Conservation (phyloP, 768 basidiomycete species). For the Suillus luteus region DNA sequence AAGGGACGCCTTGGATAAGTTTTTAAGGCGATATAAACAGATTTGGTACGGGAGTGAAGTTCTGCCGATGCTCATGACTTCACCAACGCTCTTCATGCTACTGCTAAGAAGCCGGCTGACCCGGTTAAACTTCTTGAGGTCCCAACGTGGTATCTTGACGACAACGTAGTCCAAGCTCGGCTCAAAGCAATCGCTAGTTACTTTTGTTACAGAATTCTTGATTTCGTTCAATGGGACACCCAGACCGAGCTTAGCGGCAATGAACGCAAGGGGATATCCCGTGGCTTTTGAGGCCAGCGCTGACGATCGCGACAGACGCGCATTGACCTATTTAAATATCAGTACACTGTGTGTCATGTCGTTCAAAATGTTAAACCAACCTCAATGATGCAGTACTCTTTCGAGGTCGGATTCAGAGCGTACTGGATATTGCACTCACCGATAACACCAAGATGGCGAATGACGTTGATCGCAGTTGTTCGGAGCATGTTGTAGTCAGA, state of each 20-base stretch:
- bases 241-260: slow-evolving; percentile 96
- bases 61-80: slow-evolving; percentile 98
- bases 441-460: slow-evolving; percentile 96
- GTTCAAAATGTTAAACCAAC: slow-evolving; percentile 38
- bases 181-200: slow-evolving; percentile 97
- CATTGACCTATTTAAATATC: slow-evolving; percentile 64
- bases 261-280: slow-evolving; percentile 97
- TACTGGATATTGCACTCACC: slow-evolving; percentile 99
- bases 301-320: slow-evolving; percentile 96
- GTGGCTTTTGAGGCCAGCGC: slow-evolving; percentile 98
- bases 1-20: slow-evolving; percentile 35
- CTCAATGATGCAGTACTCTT: slow-evolving; percentile 99
- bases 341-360: slow-evolving; percentile 11
- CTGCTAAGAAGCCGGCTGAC: slow-evolving; percentile 90
- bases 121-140: slow-evolving; percentile 95
- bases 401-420: slow-evolving; percentile 91
- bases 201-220: slow-evolving; percentile 95
- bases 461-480: slow-evolving; percentile 96
- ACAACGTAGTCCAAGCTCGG: slow-evolving; percentile 96
- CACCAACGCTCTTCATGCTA: slow-evolving; percentile 99
- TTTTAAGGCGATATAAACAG: slow-evolving; percentile 38
- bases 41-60: slow-evolving; percentile 52
- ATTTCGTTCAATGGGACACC: slow-evolving; percentile 98
- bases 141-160: slow-evolving; percentile 99
- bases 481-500: slow-evolving; percentile 99